phyloP scores from a whole-genome alignment of 2,329 filamentous ascomycete species.

The Colletotrichum sp. region DNA sequence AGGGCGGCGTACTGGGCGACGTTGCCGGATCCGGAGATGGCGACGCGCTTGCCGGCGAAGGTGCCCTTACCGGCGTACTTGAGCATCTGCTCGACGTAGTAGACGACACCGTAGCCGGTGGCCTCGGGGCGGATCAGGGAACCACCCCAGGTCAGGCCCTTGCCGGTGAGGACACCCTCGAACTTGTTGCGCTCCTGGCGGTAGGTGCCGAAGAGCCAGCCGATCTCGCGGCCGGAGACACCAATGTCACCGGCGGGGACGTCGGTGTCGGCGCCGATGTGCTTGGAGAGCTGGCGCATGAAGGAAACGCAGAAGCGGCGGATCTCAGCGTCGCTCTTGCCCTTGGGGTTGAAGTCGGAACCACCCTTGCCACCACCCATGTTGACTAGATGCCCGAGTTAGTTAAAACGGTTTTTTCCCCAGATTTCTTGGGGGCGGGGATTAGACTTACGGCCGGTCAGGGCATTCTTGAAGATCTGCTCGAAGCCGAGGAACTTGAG shows the following conservation, averaged over 20 bases:
- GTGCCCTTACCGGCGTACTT: constrained; percentile 84
- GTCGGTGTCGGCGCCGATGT: constrained; percentile 96
- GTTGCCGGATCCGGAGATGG: constrained; percentile 96
- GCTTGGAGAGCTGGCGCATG: constrained; percentile 94
- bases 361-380: constrained; percentile 99
- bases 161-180: constrained; percentile 96
- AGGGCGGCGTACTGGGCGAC: constrained; percentile 97
- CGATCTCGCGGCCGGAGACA: constrained; percentile 89
- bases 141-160: constrained; percentile 92
- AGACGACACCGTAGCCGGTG: constrained; percentile 94
- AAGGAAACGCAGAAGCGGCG: constrained; percentile 95
- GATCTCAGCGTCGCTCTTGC: constrained; percentile 97
- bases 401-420: constrained; percentile 7
- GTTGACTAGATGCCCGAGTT: constrained; percentile 60
- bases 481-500: constrained; percentile 99
- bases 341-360: constrained; percentile 98
- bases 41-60: constrained; percentile 90
- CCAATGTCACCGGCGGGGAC: constrained; percentile 98
- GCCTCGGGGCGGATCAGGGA: constrained; percentile 94
- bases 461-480: constrained; percentile 99
- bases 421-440: neutral
- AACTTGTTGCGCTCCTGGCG: constrained; percentile 86
- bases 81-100: constrained; percentile 97
- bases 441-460: constrained; percentile 79
- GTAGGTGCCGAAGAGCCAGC: constrained; percentile 95